phyloP scores from a whole-genome alignment of 2,329 filamentous ascomycete species.

The Fusarium stilboides region DNA sequence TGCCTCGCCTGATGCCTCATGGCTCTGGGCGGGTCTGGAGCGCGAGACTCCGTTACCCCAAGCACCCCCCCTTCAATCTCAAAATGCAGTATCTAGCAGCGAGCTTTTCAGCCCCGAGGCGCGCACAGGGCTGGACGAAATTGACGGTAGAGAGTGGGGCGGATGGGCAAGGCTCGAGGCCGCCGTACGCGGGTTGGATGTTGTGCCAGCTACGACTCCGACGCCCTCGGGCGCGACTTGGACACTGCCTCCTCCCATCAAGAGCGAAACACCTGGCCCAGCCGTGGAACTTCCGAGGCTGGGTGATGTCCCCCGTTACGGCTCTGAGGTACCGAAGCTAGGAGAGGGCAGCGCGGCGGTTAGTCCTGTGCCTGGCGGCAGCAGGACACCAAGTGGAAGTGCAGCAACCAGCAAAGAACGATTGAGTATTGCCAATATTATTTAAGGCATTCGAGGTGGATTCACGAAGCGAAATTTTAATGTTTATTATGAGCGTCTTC shows the following conservation, averaged over 20 bases:
- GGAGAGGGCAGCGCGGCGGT: slow-evolving; percentile 47
- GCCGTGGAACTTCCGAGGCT: slow-evolving; percentile 50
- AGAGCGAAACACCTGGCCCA: slow-evolving; percentile 53
- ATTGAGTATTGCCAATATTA: slow-evolving; percentile 64
- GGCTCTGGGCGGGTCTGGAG: slow-evolving; percentile 83
- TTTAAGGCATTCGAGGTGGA: slow-evolving; percentile 48
- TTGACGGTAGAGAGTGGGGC: slow-evolving; percentile 78
- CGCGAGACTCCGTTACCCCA: slow-evolving; percentile 56
- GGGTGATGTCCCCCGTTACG: slow-evolving; percentile 52
- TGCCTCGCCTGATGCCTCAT: slow-evolving; percentile 80
- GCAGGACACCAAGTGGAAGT: slow-evolving; percentile 43
- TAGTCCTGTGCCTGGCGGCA: slow-evolving; percentile 49
- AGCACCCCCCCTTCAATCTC: slow-evolving; percentile 37
- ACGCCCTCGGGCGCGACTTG: slow-evolving; percentile 55
- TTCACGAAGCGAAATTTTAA: slow-evolving; percentile 38
- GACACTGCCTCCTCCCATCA: slow-evolving; percentile 55
- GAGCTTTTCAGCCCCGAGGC: slow-evolving; percentile 63
- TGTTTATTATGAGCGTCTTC: slow-evolving; percentile 41
- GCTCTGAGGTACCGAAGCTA: slow-evolving; percentile 47
- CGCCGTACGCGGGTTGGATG: slow-evolving; percentile 53
- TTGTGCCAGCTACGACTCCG: slow-evolving; percentile 46
- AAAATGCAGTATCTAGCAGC: slow-evolving; percentile 52
- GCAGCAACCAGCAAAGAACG: slow-evolving; percentile 50
- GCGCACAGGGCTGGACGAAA: slow-evolving; percentile 67
- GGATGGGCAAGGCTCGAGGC: slow-evolving; percentile 84